Evolutionary conservation across 2,329 filamentous ascomycete genomes (phyloP).

Genomic region (Arthroderma sp.): DNA sequence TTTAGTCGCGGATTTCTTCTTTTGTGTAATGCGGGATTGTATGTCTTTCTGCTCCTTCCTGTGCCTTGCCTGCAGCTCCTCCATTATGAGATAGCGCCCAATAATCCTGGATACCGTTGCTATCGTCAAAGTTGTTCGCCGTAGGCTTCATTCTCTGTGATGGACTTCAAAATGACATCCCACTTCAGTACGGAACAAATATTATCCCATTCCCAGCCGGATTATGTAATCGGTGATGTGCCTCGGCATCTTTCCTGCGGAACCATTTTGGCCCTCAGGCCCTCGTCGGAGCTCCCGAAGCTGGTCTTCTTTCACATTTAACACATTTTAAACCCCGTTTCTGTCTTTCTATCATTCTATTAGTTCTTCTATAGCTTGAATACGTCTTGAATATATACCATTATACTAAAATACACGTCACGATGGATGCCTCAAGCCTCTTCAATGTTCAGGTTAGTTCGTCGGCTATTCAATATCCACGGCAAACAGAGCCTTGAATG

Average conservation of each 20-base stretch:
- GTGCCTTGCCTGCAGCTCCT: conserved; percentile 66
- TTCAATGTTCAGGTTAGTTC: conserved; percentile 46
- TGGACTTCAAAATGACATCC: not conserved
- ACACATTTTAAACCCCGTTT: too few relatives aligned
- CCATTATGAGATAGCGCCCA: conserved; percentile 35
- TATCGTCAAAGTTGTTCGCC: not conserved
- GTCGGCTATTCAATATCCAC: conserved; percentile 8
- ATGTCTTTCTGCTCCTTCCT: conserved; percentile 81
- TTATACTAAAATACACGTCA: too few relatives aligned
- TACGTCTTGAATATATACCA: too few relatives aligned
- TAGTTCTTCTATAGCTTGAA: not conserved
- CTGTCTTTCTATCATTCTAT: not conserved
- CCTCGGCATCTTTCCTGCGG: too few relatives aligned
- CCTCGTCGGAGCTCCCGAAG: too few relatives aligned
- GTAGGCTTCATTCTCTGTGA: not conserved
- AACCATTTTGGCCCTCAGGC: too few relatives aligned
- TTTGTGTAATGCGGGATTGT: conserved; percentile 72
- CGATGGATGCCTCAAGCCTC: conserved; percentile 43
- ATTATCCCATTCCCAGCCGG: too few relatives aligned
- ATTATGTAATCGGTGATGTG: too few relatives aligned
- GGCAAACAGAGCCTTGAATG: conserved; percentile 46
- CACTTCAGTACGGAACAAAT: too few relatives aligned
- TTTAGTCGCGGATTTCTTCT: conserved; percentile 94
- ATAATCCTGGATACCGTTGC: not conserved
- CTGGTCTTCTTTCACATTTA: too few relatives aligned